Conservation (phyloP, 2,329 filamentous ascomycete species). For the Cadophora sp. region DNA sequence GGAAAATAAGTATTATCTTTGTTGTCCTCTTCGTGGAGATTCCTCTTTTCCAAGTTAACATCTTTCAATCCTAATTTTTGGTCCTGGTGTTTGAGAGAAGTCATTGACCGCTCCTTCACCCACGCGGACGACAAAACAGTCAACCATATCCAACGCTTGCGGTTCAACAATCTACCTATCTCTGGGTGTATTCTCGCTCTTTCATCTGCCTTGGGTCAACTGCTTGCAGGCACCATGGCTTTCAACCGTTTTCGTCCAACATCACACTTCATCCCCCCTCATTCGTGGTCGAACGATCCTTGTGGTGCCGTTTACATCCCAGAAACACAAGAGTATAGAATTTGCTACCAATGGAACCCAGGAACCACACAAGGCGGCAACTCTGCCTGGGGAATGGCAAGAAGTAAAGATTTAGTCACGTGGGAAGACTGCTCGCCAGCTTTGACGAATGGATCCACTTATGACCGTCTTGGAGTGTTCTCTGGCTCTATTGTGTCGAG, state of each 20-base stretch:
- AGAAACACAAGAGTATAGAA: constrained; percentile 58
- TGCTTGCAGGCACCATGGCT: constrained; percentile 15
- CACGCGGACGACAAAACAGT: background rate
- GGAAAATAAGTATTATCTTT: background rate
- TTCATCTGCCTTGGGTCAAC: background rate
- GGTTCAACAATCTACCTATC: background rate
- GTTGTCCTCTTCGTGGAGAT: background rate
- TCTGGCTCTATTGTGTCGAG: constrained; percentile 34
- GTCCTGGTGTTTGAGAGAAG: background rate
- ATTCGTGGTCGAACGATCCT: constrained; percentile 64
- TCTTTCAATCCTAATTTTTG: background rate
- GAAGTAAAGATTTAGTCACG: constrained; percentile 63
- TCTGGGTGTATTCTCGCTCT: background rate
- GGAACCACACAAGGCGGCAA: constrained; percentile 57
- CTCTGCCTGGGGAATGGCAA: constrained; percentile 71
- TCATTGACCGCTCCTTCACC: background rate
- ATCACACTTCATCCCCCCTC: constrained; percentile 60
- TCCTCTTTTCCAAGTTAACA: background rate
- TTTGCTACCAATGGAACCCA: constrained; percentile 70
- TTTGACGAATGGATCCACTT: constrained; percentile 29
- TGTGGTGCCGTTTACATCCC: constrained; percentile 58
- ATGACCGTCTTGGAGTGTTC: constrained; percentile 37
- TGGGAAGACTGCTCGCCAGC: constrained; percentile 52
- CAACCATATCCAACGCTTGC: background rate
- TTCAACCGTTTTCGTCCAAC: constrained; percentile 35